Evolutionary conservation across 2,329 filamentous ascomycete genomes (phyloP).

Genomic region (Penicillium sp.): DNA sequence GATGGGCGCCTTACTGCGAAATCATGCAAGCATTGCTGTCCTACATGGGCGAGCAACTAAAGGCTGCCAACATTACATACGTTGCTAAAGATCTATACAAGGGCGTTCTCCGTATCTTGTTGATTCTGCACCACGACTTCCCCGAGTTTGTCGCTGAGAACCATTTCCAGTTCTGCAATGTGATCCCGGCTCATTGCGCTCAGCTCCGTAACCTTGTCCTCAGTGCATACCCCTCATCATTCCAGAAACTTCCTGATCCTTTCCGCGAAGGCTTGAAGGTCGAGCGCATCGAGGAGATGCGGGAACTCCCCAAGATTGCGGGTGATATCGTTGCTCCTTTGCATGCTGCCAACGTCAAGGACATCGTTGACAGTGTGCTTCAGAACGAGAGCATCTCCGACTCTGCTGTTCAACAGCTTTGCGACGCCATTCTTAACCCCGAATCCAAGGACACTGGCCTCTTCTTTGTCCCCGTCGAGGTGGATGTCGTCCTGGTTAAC

Average conservation of each 20-base stretch:
- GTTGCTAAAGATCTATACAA: slow-evolving; percentile 81
- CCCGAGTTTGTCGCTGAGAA: slow-evolving; percentile 89
- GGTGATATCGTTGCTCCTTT: slow-evolving; percentile 57
- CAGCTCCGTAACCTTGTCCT: slow-evolving; percentile 88
- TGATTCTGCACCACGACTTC: slow-evolving; percentile 89
- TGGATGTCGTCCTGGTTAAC: slow-evolving; percentile 71
- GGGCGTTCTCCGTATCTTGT: slow-evolving; percentile 74
- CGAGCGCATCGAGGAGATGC: slow-evolving; percentile 72
- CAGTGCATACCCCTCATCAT: slow-evolving; percentile 69
- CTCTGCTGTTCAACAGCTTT: slow-evolving; percentile 67
- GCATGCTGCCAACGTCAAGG: slow-evolving; percentile 52
- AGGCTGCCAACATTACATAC: slow-evolving; percentile 65
- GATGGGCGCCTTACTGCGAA: slow-evolving; percentile 73
- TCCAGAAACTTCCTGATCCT: slow-evolving; percentile 69
- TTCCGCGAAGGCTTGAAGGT: slow-evolving; percentile 71
- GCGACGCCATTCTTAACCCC: slow-evolving; percentile 65
- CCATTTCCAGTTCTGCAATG: slow-evolving; percentile 75
- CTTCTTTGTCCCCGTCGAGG: slow-evolving; percentile 64
- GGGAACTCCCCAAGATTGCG: slow-evolving; percentile 62
- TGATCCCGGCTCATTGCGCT: slow-evolving; percentile 76
- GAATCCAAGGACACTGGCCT: slow-evolving; percentile 60
- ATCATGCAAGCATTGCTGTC: slow-evolving; percentile 69
- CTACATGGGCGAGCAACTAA: slow-evolving; percentile 76
- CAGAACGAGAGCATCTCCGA: slow-evolving; percentile 64
- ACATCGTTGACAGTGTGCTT: slow-evolving; percentile 52